Conservation (phyloP, 2,329 filamentous ascomycete genomes). For the Ceratocystis lukuohia region DNA sequence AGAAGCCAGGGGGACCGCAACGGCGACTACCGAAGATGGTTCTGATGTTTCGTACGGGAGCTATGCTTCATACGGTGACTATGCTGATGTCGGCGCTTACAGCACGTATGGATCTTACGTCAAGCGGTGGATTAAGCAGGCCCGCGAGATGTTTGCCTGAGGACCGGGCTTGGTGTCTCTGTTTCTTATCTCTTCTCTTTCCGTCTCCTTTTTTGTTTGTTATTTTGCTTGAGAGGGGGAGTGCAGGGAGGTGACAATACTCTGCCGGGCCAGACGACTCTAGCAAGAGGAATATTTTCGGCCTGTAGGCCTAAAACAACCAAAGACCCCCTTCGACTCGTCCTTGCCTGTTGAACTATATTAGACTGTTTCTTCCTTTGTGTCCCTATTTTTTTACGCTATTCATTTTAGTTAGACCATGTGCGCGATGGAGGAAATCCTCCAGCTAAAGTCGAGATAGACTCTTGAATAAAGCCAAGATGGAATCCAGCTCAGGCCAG, state of each 20-base stretch:
- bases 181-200: not conserved
- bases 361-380: not conserved
- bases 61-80: conserved; percentile 15
- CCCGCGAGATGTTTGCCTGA: conserved; percentile 1
- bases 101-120: conserved; percentile 3
- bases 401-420: conserved; percentile 1
- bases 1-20: not conserved
- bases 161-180: not conserved
- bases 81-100: conserved; percentile 7
- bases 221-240: not conserved
- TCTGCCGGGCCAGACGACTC: not conserved
- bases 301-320: not conserved
- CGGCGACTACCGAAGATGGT: not conserved
- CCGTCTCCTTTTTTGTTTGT: not conserved
- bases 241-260: not conserved
- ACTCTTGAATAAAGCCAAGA: not conserved
- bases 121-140: conserved; percentile 11
- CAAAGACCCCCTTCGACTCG: not conserved
- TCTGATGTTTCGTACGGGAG: not conserved
- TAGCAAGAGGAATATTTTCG: not conserved
- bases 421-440: not conserved
- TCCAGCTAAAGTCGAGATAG: too few species aligned
- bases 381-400: not conserved
- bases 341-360: not conserved
- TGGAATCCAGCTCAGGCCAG: not conserved